phyloP scores from a whole-genome alignment of 1,139 yeast species.

The Suhomyces maxii region DNA sequence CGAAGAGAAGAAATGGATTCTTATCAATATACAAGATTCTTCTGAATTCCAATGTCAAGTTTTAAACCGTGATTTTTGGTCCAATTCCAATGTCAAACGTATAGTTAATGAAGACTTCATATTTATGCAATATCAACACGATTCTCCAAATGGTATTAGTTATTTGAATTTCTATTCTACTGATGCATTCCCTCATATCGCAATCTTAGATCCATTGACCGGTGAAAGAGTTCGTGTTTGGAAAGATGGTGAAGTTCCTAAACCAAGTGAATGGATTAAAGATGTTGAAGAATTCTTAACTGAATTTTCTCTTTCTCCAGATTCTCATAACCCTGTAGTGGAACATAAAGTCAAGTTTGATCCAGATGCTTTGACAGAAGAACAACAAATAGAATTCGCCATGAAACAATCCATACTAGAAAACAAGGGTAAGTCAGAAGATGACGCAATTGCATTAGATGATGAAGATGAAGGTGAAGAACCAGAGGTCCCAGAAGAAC shows the following conservation, averaged over 20 bases:
- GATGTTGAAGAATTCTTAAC: slow-evolving; percentile 61
- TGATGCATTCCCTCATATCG: slow-evolving; percentile 77
- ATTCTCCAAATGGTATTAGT: slow-evolving; percentile 69
- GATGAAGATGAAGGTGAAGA: slow-evolving; percentile 20
- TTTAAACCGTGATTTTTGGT: slow-evolving; percentile 92
- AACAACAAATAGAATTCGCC: slow-evolving; percentile 81
- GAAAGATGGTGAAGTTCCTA: slow-evolving; percentile 61
- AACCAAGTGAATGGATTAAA: slow-evolving; percentile 55
- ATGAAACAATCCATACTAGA: slow-evolving; percentile 60
- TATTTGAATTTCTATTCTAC: slow-evolving; percentile 72
- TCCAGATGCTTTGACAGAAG: slow-evolving; percentile 70
- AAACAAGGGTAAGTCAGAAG: slow-evolving; percentile 24
- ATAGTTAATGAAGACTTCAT: slow-evolving; percentile 67
- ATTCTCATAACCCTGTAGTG: slow-evolving; percentile 67
- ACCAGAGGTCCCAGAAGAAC: slow-evolving; percentile 5
- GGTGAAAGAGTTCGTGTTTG: slow-evolving; percentile 84
- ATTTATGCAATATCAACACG: slow-evolving; percentile 78
- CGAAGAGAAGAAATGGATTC: slow-evolving; percentile 70
- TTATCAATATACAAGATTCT: slow-evolving; percentile 83
- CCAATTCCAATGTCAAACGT: slow-evolving; percentile 63
- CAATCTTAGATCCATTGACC: slow-evolving; percentile 91
- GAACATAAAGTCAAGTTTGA: slow-evolving; percentile 54
- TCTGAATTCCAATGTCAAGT: slow-evolving; percentile 87
- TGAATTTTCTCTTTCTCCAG: slow-evolving; percentile 66
- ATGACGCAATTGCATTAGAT: slow-evolving; percentile 28